Conservation (phyloP, 2,329 filamentous ascomycete species). For the Cytospora schulzeri region DNA sequence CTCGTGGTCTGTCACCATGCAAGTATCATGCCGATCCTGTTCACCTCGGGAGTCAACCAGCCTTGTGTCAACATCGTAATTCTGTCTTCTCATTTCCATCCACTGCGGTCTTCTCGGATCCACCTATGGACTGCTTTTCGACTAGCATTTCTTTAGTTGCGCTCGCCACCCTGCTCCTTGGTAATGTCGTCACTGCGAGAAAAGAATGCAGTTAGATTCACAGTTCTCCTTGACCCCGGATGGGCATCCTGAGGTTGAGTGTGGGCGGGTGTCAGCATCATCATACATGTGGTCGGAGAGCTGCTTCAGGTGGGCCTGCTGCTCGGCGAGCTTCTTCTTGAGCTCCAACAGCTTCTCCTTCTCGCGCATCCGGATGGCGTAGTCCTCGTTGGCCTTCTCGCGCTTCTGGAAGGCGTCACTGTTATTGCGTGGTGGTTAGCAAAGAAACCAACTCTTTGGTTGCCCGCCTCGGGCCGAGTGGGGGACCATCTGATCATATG, state of each 20-base stretch:
- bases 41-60: constrained; percentile 3
- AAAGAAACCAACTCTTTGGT: neutral
- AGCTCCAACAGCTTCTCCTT: constrained; percentile 83
- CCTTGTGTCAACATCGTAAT: neutral
- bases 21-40: neutral
- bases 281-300: constrained; percentile 82
- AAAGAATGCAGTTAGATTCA: constrained; percentile 23
- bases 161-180: constrained; percentile 69
- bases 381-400: constrained; percentile 84
- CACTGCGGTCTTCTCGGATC: neutral
- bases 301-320: constrained; percentile 81
- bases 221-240: constrained; percentile 19
- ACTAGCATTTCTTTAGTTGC: constrained; percentile 49
- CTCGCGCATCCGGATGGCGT: constrained; percentile 84
- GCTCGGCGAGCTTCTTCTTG: constrained; percentile 71
- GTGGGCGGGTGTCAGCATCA: constrained; percentile 36
- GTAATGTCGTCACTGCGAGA: constrained; percentile 72
- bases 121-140: neutral
- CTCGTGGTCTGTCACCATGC: constrained; percentile 1
- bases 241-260: constrained; percentile 8
- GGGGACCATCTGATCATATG: neutral
- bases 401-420: constrained; percentile 93
- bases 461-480: neutral
- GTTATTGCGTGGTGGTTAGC: constrained; percentile 17
- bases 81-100: neutral